A percentile compares a stretch with the other conserved stretches of the same genome.
These are phyloP conservation scores for Cryptococcus sp. DNA, from an alignment of 1,284 basidiomycete genomes.

Conservation along the genomic window DNA sequence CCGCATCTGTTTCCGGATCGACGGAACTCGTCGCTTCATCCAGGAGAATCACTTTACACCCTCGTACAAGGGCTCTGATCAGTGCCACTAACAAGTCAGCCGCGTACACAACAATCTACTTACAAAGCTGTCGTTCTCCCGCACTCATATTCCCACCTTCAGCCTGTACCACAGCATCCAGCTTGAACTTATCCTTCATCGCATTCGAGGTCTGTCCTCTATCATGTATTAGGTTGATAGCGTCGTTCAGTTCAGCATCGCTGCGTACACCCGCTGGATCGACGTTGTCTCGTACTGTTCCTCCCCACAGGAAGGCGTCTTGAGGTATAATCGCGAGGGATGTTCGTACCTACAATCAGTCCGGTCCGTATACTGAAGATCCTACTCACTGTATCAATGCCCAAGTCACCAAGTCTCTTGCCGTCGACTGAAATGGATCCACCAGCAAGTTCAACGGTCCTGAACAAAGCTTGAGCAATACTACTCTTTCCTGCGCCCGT, in stretches of 20 bases:
- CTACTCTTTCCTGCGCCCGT: constrained; percentile 61
- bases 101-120: background rate
- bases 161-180: constrained; percentile 50
- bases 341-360: constrained; percentile 49
- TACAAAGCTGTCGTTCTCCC: constrained; percentile 47
- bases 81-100: constrained; percentile 52
- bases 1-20: constrained; percentile 71
- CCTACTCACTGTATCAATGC: constrained; percentile 50
- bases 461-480: constrained; percentile 62
- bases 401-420: constrained; percentile 53
- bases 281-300: constrained; percentile 26
- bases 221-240: constrained; percentile 51
- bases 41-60: constrained; percentile 63
- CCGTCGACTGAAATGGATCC: constrained; percentile 67
- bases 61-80: constrained; percentile 64
- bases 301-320: constrained; percentile 38
- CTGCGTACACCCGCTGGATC: constrained; percentile 43
- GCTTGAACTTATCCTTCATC: constrained; percentile 58
- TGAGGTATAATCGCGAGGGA: constrained; percentile 60
- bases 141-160: constrained; percentile 50
- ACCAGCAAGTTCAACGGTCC: constrained; percentile 57
- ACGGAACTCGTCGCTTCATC: constrained; percentile 55
- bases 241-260: constrained; percentile 53
- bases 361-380: no score
- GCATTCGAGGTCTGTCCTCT: constrained; percentile 41